These are phyloP conservation scores for Phytophthora cactorum DNA, from an alignment of 352 stramenopile genomes.

Conservation along the genomic window DNA sequence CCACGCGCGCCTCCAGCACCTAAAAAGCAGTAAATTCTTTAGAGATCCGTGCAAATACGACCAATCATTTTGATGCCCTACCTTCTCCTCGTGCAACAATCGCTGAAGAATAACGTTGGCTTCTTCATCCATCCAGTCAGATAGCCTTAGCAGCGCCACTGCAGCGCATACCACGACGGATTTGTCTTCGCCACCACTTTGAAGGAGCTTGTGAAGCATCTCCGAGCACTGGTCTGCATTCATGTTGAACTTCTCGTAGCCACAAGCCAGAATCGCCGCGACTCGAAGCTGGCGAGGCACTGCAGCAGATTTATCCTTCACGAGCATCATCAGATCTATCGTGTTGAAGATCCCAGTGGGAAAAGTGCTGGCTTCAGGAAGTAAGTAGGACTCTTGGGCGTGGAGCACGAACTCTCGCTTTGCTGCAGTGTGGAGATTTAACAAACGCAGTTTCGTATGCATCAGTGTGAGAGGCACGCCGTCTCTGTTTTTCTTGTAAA, in stretches of 20 bases:
- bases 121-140: slow-evolving; percentile 89
- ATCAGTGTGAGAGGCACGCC: slow-evolving; percentile 54
- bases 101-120: slow-evolving; percentile 81
- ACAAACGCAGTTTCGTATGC: slow-evolving; percentile 75
- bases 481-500: slow-evolving; percentile 66
- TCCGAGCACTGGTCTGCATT: slow-evolving; percentile 65
- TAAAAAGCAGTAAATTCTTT: slow-evolving; percentile 12
- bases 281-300: slow-evolving; percentile 70
- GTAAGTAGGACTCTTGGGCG: slow-evolving; percentile 67
- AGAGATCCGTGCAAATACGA: neutral
- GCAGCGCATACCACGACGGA: slow-evolving; percentile 76
- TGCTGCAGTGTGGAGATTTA: slow-evolving; percentile 75
- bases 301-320: slow-evolving; percentile 69
- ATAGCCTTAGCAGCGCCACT: slow-evolving; percentile 73
- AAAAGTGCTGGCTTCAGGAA: slow-evolving; percentile 56
- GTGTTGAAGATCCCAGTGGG: slow-evolving; percentile 78
- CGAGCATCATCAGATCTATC: slow-evolving; percentile 87
- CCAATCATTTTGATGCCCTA: slow-evolving; percentile 12
- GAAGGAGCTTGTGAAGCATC: slow-evolving; percentile 71
- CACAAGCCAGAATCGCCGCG: slow-evolving; percentile 76
- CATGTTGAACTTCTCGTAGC: slow-evolving; percentile 74
- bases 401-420: slow-evolving; percentile 73
- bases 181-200: slow-evolving; percentile 64
- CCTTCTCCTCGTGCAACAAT: slow-evolving; percentile 81
- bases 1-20: slow-evolving; percentile 70